phyloP scores from a whole-genome alignment of 768 basidiomycete species.

The Filobasidium wieringae region DNA sequence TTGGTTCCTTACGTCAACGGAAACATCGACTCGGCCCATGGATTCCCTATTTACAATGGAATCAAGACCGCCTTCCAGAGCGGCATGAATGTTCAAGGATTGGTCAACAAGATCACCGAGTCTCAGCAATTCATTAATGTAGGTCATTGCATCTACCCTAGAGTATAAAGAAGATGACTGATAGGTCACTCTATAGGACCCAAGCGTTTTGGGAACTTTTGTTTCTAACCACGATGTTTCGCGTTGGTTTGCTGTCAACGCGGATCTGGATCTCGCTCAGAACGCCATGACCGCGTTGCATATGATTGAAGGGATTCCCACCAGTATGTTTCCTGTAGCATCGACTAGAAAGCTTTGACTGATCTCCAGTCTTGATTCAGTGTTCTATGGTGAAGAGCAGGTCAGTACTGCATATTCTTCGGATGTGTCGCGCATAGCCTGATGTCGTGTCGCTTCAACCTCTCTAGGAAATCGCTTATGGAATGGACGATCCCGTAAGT shows the following conservation, averaged over 20 bases:
- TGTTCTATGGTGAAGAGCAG: constrained; percentile 25
- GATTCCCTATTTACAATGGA: constrained; percentile 27
- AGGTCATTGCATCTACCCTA: background rate
- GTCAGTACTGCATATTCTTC: background rate
- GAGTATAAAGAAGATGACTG: background rate
- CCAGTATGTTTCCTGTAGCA: constrained; percentile 14
- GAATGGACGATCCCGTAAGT: background rate
- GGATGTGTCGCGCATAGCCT: background rate
- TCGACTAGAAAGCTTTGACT: constrained; percentile 28
- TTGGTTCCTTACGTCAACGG: constrained; percentile 23
- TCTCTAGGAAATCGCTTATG: background rate
- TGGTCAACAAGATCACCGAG: background rate
- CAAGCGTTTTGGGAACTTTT: constrained; percentile 31
- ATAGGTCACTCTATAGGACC: constrained; percentile 8
- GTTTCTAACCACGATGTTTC: constrained; percentile 36
- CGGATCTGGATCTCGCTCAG: constrained; percentile 29
- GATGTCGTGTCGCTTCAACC: background rate
- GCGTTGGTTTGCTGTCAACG: constrained; percentile 28
- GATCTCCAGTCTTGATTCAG: constrained; percentile 21
- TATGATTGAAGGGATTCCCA: constrained; percentile 33
- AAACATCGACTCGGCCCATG: background rate
- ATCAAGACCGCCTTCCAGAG: constrained; percentile 25
- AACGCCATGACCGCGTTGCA: constrained; percentile 33
- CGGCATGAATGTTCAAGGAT: background rate
- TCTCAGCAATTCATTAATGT: background rate